Evolutionary conservation across 2,329 filamentous ascomycete genomes (phyloP).

Genomic region (Penicillium decumbens): DNA sequence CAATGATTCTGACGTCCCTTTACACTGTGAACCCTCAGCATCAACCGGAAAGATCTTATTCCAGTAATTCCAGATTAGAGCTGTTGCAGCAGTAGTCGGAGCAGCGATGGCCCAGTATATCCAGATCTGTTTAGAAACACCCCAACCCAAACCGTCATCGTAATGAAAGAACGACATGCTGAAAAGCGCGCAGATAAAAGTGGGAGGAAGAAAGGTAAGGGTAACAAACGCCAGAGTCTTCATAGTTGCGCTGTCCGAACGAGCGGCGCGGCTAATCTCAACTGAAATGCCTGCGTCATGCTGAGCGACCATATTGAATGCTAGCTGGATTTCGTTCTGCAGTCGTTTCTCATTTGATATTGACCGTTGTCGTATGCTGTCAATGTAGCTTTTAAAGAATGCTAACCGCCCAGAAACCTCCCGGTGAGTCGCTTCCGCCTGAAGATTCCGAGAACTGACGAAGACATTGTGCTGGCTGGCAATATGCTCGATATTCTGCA

Average conservation of each 20-base stretch:
- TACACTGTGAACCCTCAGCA: background rate
- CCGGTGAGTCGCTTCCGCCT: slow-evolving; percentile 1
- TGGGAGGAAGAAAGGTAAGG: slow-evolving; percentile 49
- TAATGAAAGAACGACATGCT: slow-evolving; percentile 34
- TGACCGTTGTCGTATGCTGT: slow-evolving; percentile 23
- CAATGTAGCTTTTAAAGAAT: slow-evolving; percentile 21
- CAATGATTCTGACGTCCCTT: background rate
- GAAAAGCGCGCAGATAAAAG: slow-evolving; percentile 45
- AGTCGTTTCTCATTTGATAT: slow-evolving; percentile 29
- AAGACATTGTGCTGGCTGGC: slow-evolving; percentile 15
- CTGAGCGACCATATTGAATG: slow-evolving; percentile 32
- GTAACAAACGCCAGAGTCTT: slow-evolving; percentile 50
- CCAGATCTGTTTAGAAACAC: slow-evolving; percentile 26
- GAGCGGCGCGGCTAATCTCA: slow-evolving; percentile 27
- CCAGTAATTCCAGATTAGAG: slow-evolving; percentile 20
- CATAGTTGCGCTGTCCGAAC: slow-evolving; percentile 50
- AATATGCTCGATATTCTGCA: slow-evolving; percentile 23
- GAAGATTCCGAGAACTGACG: background rate
- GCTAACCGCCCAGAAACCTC: slow-evolving; percentile 20
- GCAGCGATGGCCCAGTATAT: slow-evolving; percentile 30
- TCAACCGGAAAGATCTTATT: slow-evolving; percentile 5
- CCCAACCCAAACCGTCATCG: slow-evolving; percentile 15
- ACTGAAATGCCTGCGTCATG: slow-evolving; percentile 21
- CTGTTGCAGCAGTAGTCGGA: slow-evolving; percentile 20
- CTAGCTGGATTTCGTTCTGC: slow-evolving; percentile 31